Evolutionary conservation across 78 protist species (phyloP).

Genomic region (Protostelium mycophagum): DNA sequence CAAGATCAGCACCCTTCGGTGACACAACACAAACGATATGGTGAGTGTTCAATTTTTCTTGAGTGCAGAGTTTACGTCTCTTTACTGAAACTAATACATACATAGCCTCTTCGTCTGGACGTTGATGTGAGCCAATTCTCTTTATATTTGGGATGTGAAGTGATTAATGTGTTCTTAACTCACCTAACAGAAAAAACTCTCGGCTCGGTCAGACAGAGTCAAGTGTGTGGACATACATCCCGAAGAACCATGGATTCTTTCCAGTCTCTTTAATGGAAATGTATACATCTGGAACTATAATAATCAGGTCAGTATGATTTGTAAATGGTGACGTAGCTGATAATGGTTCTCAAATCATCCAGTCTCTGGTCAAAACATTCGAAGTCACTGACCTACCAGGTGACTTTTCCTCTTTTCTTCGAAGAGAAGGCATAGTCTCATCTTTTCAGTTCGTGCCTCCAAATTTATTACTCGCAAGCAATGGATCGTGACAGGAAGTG

Average conservation of each 20-base stretch:
- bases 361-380: conserved; percentile 89
- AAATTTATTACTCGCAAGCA: conserved; percentile 93
- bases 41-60: too few species aligned
- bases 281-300: conserved; percentile 92
- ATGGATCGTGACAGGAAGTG: conserved; percentile 95
- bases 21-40: too few species aligned
- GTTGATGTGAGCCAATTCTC: neutral
- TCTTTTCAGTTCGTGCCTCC: conserved; percentile 82
- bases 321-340: too few species aligned
- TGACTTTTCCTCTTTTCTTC: neutral
- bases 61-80: too few species aligned
- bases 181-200: conserved; percentile 67
- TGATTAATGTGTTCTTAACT: neutral
- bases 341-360: neutral
- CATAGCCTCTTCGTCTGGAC: neutral
- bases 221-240: conserved; percentile 98
- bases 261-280: conserved; percentile 90
- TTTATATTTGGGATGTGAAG: too few species aligned
- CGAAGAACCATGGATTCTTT: conserved; percentile 94
- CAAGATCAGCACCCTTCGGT: too few species aligned
- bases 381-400: conserved; percentile 84
- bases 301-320: conserved; percentile 64
- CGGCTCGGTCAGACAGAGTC: conserved; percentile 94
- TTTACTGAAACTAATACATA: too few species aligned
- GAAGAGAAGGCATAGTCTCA: conserved; percentile 30